Evolutionary conservation across 192 early-diverging fungal genomes (phyloP).

Genomic region (Mortierella alpina): DNA sequence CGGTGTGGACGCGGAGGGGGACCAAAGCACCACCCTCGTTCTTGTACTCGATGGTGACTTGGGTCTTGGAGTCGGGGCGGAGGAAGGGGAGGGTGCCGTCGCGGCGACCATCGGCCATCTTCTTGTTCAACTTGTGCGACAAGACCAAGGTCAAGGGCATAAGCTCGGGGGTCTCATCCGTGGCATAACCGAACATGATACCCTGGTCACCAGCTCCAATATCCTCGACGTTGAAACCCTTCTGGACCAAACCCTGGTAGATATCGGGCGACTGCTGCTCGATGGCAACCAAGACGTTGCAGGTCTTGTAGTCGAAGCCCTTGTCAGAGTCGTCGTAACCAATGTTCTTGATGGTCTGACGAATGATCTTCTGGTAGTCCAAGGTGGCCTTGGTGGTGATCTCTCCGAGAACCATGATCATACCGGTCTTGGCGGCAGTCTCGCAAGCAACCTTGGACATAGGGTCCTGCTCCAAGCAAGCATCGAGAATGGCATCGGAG

Average conservation of each 20-base stretch:
- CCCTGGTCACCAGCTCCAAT: constrained; percentile 99
- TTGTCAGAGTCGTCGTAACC: constrained; percentile 99
- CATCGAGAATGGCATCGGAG: constrained; percentile 98
- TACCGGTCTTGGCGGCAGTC: constrained; percentile 99
- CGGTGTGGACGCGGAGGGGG: constrained; percentile 95
- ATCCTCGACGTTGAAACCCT: constrained; percentile 90
- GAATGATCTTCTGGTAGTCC: constrained; percentile 99
- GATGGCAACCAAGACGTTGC: constrained; percentile 99
- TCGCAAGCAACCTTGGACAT: constrained; percentile 99
- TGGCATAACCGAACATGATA: constrained; percentile 94
- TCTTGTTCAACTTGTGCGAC: constrained; percentile 98
- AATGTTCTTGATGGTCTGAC: constrained; percentile 98
- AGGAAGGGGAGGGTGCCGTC: constrained; percentile 86
- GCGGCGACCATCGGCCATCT: constrained; percentile 95
- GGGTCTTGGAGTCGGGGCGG: constrained; percentile 99
- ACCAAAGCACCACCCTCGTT: constrained; percentile 94
- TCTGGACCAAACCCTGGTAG: constrained; percentile 96
- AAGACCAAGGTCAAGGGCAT: constrained; percentile 97
- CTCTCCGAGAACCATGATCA: constrained; percentile 99
- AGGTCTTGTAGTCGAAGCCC: constrained; percentile 99
- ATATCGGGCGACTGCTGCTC: constrained; percentile 99
- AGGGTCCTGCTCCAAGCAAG: constrained; percentile 91
- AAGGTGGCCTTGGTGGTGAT: constrained; percentile 98
- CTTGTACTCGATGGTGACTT: constrained; percentile 99
- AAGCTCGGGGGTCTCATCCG: constrained; percentile 98